Percentiles rank a stretch among this genome's conserved stretches.
These are phyloP conservation scores for Ottelia alismoides DNA, from an alignment of 106 monocot genomes.

Conservation along the genomic window DNA sequence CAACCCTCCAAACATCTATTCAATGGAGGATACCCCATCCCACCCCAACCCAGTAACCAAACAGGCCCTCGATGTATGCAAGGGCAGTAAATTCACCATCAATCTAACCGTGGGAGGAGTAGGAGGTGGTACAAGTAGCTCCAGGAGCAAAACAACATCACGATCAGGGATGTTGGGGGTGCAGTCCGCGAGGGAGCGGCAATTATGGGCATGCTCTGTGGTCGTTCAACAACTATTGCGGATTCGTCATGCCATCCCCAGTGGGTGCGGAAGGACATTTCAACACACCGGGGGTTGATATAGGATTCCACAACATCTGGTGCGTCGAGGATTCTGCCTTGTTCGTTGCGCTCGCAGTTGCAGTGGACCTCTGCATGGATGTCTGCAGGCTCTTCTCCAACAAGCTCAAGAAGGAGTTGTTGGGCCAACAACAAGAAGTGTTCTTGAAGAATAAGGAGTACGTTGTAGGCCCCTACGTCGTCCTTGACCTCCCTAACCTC, in stretches of 20 bases:
- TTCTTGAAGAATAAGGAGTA: no score
- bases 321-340: conserved; percentile 91
- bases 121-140: no score
- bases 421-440: conserved; percentile 12
- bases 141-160: not conserved
- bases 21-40: no score
- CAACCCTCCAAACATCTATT: no score
- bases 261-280: conserved; percentile 52
- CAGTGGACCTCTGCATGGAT: conserved; percentile 91
- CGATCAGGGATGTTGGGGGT: conserved; percentile 44
- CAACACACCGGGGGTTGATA: conserved; percentile 60
- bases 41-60: no score
- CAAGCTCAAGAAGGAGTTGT: conserved; percentile 59
- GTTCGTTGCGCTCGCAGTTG: conserved; percentile 79
- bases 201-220: no score
- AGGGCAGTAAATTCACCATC: conserved; percentile 70
- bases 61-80: conserved; percentile 33
- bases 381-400: conserved; percentile 82
- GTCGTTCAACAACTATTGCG: conserved; percentile 36
- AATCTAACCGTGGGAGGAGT: no score
- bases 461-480: no score
- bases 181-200: conserved; percentile 70
- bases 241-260: conserved; percentile 84
- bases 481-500: no score
- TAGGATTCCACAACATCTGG: conserved; percentile 72